Evolutionary conservation across 176 grass and related monocot genomes (phyloP), one percentile per base, ranked within the genome.

Genomic region (Musa beccarii): DNA sequence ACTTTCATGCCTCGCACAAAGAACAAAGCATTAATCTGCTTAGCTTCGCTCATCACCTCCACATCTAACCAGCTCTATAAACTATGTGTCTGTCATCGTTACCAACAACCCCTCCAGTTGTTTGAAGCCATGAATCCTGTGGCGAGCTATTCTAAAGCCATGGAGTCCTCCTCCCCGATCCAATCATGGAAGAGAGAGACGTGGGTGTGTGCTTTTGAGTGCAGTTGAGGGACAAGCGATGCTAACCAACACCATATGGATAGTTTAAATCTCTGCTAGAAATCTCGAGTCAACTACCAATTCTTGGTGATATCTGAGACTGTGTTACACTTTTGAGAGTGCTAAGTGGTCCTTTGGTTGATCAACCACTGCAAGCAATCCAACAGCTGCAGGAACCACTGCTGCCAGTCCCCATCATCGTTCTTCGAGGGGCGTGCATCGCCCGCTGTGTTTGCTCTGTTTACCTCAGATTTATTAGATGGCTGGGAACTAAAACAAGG

Each of bases 1-100:
- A 22, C 9, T 71, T 72, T 23, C 69, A 53, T 72, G 69, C n/a
- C 17, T 20, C 69, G 25, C 69, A 53, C 69, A 52, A 53, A 72
- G 6, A 53, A 19, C 12, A 49, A 67, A 10, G 8, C 13, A 53
- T 22, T 11, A 52, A 72, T 12, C 50, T 14, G 26, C 72, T 56
- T 56, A 55, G 25, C 52, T 17, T 55, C 10, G 12, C 72, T 74
- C 53, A 14, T 61, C 57, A 74, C 53, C 72, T 55, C 72, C 72
- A 70, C n/a, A n/a, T 8, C 15, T 17, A n/a, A 49, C 43, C 43
- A 20, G 68, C 43, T 52, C 9, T 51, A 11, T 51, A 51, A 67
- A 29, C 34, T 67, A 67, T 64, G 11, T 64, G 28, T 66, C 9
- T 13, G 22, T 26, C 22, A 65, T 24, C n/a, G 24, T 26, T 13